Evolutionary conservation across 345 rosid species (phyloP).

Genomic region (Hibiscus trionum): DNA sequence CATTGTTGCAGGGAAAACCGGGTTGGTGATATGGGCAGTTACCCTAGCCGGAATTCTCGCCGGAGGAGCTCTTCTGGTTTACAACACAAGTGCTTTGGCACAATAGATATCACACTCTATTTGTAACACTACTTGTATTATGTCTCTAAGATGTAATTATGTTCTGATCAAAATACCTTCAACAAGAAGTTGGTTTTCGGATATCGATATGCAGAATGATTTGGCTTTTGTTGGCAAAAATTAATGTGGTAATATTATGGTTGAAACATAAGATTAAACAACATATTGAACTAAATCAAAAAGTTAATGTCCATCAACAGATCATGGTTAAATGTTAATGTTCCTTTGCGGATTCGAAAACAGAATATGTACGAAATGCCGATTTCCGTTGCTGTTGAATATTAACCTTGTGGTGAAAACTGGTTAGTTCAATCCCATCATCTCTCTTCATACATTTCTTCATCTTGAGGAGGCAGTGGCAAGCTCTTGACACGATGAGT

Average conservation of each 20-base stretch:
- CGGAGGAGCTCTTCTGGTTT: conserved; percentile 88
- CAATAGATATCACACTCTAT: conserved; percentile 33
- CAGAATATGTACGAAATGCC: no score
- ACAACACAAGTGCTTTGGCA: conserved; percentile 93
- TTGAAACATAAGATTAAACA: neutral
- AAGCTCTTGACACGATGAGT: no score
- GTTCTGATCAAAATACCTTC: neutral
- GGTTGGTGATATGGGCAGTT: conserved; percentile 92
- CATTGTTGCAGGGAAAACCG: conserved; percentile 42
- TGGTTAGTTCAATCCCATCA: no score
- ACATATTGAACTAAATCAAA: neutral
- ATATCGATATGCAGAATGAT: neutral
- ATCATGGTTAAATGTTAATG: neutral
- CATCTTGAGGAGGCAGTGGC: no score
- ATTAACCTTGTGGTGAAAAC: no score
- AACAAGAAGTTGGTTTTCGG: neutral
- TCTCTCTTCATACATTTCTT: no score
- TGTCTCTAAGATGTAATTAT: neutral
- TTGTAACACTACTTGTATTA: neutral
- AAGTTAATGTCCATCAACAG: neutral
- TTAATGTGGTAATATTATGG: neutral
- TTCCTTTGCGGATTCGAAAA: neutral
- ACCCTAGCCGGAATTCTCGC: conserved; percentile 72
- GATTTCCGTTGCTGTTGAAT: no score
- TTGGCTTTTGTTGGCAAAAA: neutral